Percentiles rank a stretch among this genome's conserved stretches.
Conservation (phyloP, 108 stramenopile genomes). For the Discostella stelligeroides region DNA sequence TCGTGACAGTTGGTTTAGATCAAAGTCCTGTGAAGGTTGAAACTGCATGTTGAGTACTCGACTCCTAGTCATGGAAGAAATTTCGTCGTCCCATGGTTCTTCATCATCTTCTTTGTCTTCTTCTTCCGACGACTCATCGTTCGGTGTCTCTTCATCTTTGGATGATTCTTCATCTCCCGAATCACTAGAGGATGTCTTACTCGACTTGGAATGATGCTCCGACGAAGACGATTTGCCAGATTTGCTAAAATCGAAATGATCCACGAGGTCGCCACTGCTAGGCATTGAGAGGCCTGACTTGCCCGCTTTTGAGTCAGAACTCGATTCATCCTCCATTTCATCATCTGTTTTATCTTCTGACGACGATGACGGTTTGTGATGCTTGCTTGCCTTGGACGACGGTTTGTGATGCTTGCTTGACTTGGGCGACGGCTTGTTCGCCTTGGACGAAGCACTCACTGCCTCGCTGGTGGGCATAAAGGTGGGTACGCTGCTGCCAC, state of each 20-base stretch:
- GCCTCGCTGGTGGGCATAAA: neutral
- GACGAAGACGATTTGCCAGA: neutral
- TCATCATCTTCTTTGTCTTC: neutral
- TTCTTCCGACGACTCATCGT: neutral
- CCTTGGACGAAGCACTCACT: neutral
- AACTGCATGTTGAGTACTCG: neutral
- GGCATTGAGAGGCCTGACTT: neutral
- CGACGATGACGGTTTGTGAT: neutral
- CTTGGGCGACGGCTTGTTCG: constrained; percentile 4
- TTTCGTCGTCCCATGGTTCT: neutral
- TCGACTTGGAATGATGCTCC: neutral
- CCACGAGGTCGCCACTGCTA: neutral
- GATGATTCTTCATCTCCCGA: neutral
- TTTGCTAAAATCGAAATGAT: neutral
- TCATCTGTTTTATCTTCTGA: neutral
- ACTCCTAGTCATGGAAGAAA: neutral
- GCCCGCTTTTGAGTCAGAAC: too few relatives aligned
- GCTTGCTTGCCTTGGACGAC: neutral
- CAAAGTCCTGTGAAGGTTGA: neutral
- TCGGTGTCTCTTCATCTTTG: neutral
- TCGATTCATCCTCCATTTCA: neutral
- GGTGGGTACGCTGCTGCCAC: neutral
- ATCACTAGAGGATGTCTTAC: neutral
- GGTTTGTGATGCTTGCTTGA: neutral
- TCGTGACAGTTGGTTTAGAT: neutral